Evolutionary conservation across 2,329 filamentous ascomycete species (phyloP).

Genomic region (Aureobasidium sp.): DNA sequence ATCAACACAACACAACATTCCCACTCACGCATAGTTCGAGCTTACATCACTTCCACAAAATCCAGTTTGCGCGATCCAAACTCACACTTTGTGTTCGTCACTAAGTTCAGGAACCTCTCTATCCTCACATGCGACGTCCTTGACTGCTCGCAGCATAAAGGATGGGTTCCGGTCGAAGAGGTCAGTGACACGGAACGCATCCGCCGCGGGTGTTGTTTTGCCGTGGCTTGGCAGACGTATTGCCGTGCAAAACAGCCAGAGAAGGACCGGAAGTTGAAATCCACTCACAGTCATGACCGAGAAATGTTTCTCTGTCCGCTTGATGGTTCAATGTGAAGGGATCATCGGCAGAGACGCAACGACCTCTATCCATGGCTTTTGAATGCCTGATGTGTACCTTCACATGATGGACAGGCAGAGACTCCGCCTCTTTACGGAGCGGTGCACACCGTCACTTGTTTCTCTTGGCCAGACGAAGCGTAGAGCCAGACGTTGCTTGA

Average conservation of each 20-base stretch:
- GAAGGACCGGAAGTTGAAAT: not conserved
- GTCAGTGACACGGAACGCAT: not conserved
- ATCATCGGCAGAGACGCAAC: not conserved
- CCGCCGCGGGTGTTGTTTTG: not conserved
- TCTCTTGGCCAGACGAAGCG: not conserved
- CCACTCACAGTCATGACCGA: not conserved
- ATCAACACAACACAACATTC: not conserved
- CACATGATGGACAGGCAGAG: not conserved
- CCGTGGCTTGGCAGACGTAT: slow-evolving; percentile 1
- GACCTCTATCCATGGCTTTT: not conserved
- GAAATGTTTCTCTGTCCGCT: not conserved
- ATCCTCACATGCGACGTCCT: slow-evolving; percentile 63
- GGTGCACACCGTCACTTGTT: not conserved
- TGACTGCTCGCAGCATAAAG: slow-evolving; percentile 67
- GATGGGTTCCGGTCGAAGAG: slow-evolving; percentile 56
- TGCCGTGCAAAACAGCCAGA: not conserved
- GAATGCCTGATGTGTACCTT: not conserved
- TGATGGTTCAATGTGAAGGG: not conserved
- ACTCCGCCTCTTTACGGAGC: not conserved
- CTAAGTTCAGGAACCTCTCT: slow-evolving; percentile 60
- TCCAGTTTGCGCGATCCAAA: slow-evolving; percentile 71
- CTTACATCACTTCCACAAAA: slow-evolving; percentile 74
- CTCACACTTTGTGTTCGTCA: slow-evolving; percentile 60
- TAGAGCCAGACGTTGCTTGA: not conserved
- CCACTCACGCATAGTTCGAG: not conserved